These are phyloP conservation scores for Meira nashicola DNA, from an alignment of 1,284 basidiomycete genomes.

Conservation along the genomic window DNA sequence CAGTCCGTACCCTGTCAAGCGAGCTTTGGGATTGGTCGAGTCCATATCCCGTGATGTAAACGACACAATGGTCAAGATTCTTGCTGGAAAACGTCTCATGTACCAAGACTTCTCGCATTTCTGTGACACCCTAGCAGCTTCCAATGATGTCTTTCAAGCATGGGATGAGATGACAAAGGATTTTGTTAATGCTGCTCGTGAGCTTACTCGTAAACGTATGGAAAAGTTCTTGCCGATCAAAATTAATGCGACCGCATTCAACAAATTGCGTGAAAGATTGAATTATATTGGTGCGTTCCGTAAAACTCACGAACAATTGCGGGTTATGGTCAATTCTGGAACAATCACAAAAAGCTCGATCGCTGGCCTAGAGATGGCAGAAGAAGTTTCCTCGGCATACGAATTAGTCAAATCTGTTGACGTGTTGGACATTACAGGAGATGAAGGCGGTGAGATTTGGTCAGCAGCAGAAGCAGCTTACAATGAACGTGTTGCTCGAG, in stretches of 20 bases:
- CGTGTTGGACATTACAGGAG: constrained; percentile 68
- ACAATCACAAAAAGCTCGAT: constrained; percentile 44
- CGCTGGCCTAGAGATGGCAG: constrained; percentile 84
- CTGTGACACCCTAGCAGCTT: constrained; percentile 72
- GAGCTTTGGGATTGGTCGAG: constrained; percentile 91
- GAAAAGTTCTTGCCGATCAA: constrained; percentile 98
- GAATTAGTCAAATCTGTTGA: constrained; percentile 94
- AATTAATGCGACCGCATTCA: constrained; percentile 75
- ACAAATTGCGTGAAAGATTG: constrained; percentile 81
- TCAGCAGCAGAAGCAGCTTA: constrained; percentile 92
- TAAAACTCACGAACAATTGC: constrained; percentile 94
- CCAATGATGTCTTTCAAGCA: constrained; percentile 77
- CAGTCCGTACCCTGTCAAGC: constrained; percentile 83
- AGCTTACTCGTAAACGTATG: constrained; percentile 81
- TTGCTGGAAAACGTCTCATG: constrained; percentile 80
- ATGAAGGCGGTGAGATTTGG: constrained; percentile 98
- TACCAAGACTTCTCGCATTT: constrained; percentile 93
- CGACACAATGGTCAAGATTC: constrained; percentile 83
- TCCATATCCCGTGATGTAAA: constrained; percentile 97
- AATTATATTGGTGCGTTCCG: constrained; percentile 82
- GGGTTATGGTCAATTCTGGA: constrained; percentile 93
- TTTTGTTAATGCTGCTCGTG: constrained; percentile 93
- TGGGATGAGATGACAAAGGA: constrained; percentile 99
- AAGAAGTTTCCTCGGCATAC: constrained; percentile 84
- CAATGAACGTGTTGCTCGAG: constrained; percentile 91